Evolutionary conservation across 2,329 filamentous ascomycete species (phyloP), one percentile per base, ranked within the genome.

Genomic region (Pseudocercospora fuligena): DNA sequence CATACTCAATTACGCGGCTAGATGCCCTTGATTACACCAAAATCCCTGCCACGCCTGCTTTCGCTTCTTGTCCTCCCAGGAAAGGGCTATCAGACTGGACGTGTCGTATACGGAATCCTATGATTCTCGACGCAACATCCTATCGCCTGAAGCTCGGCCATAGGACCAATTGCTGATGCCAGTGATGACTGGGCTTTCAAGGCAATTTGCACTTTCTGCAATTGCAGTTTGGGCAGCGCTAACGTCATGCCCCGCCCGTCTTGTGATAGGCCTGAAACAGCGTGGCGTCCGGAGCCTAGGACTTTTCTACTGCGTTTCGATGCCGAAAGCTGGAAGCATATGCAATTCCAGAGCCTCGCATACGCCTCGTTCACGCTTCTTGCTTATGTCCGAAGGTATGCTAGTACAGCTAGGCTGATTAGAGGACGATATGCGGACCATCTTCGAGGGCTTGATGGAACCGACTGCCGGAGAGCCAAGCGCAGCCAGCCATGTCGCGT

Each of bases 1-100:
- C 46, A 49, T 49, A 49, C 19, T 49, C 46, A 23, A 49, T 54
- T 54, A 54, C 51, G 51, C 25, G 51, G 51, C 51, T 25, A 54
- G 9, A 33, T 31, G 29, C 29, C 3, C 29, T 31, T 31, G 29
- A 31, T 9, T 14, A 16, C 6, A 14, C 23, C 29, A 3, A 47
- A 16, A 19, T 19, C 21, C 16, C 43, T 47, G 21, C 43, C 9
- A 19, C 9, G 9, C 16, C 43, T 47, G 21, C 43, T 7, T 47
- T 47, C 21, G 46, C 16, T 19, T 49, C 46, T 6, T 16, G n/a
- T 2, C 46, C 1, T 33, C 12, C 31, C 5, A 33, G 12, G 31
- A 12, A 14, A 33, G 31, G 11, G 7, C 9, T 33, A 7, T 33
- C 31, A 33, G 31, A 33, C 31, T 33, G 31, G 31, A 5, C 7